These are phyloP conservation scores for Eucalyptus grandis DNA, from an alignment of 345 rosid species.

Conservation along the genomic window DNA sequence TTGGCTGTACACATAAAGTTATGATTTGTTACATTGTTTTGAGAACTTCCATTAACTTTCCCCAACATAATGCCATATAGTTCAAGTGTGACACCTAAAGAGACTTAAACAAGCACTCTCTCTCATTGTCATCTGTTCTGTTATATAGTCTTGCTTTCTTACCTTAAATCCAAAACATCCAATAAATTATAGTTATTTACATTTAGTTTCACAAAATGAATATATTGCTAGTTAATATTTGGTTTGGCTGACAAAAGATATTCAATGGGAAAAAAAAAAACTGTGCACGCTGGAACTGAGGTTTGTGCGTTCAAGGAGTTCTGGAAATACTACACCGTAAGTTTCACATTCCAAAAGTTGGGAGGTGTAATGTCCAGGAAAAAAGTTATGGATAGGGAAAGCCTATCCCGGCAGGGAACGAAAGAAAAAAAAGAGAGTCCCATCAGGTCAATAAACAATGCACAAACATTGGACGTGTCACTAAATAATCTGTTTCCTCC, in stretches of 20 bases:
- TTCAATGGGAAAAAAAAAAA: not conserved
- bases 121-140: not conserved
- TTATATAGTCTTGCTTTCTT: not conserved
- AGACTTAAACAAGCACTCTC: not conserved
- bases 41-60: not conserved
- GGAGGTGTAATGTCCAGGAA: not conserved
- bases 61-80: not conserved
- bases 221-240: not conserved
- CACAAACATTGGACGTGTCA: not conserved
- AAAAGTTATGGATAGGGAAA: not conserved
- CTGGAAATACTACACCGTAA: not conserved
- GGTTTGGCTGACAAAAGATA: not conserved
- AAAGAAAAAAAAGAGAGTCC: not conserved
- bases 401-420: not conserved
- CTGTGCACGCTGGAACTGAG: not conserved
- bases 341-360: not conserved
- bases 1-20: not conserved
- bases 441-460: not conserved
- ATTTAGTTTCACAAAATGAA: not conserved
- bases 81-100: not conserved
- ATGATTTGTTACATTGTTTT: not conserved
- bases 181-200: not conserved
- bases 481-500: not conserved
- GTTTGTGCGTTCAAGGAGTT: not conserved
- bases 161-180: not conserved